Evolutionary conservation across 75 land plant species (phyloP), one percentile per base, ranked within the genome.

Genomic region (Pinus albicaulis): DNA sequence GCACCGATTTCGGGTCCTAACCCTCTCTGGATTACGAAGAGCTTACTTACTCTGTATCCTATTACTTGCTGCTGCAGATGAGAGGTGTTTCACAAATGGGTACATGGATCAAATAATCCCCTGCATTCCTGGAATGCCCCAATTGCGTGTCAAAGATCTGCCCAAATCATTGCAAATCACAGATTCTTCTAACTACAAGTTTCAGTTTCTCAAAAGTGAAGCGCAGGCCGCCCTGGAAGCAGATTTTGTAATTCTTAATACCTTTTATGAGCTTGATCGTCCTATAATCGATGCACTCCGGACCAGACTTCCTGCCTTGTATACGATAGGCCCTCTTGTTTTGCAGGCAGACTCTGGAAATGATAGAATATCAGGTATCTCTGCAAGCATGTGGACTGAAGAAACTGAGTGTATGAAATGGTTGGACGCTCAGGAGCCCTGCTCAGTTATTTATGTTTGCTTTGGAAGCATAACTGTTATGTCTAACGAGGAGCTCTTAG

Each of bases 41-140:
- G n/a, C n/a, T 44, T 44, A 8, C 7, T 44, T 44, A 6, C 7
- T 44, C 7, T 7, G 7, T 44, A 44, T 0, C 0, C 0, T 44
- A 44, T 44, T 44, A 44, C 7, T 3, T 0, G 6, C 0, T 44
- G 48, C 8, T 63, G 63, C 66, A 89, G 91, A 86, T 81, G 83
- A 81, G 36, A 80, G 70, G 10, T 57, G 69, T 52, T 36, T 86
- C n/a, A 19, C 59, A 58, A 58, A 58, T 25, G 78, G 78, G 15
- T 65, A 76, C 38, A 15, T 58, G 15, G 89, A 87, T 15, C 82
- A 79, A 14, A 26, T 34, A 8, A 22, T 88, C 17, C 82, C 82
- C 38, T 86, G 80, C 80, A 25, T 88, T 0, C 84, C 88, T 13
- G 88, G 88, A 3, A 80, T 85, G 81, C 26, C 44, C 5, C 55